phyloP scores from a whole-genome alignment of 306 rosid species.

The Mimosa pudica region DNA sequence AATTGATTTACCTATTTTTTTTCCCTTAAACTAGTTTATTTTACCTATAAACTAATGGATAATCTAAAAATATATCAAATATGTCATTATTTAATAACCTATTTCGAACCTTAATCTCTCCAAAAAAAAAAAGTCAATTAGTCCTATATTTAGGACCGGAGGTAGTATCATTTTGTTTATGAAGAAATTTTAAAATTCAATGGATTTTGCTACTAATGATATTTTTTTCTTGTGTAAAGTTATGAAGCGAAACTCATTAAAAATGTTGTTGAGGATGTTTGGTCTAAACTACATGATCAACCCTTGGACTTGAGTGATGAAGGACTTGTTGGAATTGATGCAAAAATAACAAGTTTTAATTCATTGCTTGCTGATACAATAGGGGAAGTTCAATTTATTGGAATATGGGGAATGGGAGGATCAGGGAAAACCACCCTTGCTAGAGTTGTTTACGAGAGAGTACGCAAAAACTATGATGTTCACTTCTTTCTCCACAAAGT shows the following conservation, averaged over 20 bases:
- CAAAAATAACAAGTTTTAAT: neutral
- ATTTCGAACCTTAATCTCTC: no score
- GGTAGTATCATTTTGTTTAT: neutral
- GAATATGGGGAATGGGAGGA: neutral
- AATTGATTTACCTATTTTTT: no score
- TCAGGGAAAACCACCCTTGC: constrained; percentile 9
- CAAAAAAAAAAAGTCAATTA: no score
- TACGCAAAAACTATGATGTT: neutral
- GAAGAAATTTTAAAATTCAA: neutral
- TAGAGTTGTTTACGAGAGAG: neutral
- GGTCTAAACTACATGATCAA: neutral
- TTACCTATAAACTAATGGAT: no score
- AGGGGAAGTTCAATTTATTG: neutral
- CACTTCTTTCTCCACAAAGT: neutral
- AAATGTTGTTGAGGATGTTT: neutral
- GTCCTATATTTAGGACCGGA: no score
- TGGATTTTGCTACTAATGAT: neutral
- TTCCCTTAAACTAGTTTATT: no score
- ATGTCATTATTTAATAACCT: no score
- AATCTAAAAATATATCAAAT: no score
- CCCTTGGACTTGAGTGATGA: neutral
- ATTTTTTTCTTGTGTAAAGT: neutral
- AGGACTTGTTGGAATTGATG: neutral
- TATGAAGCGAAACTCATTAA: neutral
- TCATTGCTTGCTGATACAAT: neutral